Conservation (phyloP, 228 moss, liverwort and hornwort species). For the Sphagnum fallax region DNA sequence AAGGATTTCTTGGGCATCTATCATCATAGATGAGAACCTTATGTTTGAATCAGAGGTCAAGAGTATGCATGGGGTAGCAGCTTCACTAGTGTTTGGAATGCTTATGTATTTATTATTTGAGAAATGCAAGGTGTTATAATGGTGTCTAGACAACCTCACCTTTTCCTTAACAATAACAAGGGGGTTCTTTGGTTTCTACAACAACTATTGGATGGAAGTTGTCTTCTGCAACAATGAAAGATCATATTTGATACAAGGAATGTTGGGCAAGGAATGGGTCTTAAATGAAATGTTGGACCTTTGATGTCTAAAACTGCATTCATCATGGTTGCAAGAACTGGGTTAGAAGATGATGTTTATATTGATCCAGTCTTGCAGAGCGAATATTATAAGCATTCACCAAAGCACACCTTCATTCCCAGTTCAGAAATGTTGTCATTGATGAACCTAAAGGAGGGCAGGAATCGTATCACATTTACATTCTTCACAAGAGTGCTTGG, state of each 20-base stretch:
- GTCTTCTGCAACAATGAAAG: slow-evolving; percentile 21
- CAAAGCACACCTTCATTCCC: slow-evolving; percentile 47
- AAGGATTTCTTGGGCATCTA: slow-evolving; percentile 24
- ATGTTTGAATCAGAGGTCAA: slow-evolving; percentile 35
- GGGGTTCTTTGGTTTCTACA: slow-evolving; percentile 9
- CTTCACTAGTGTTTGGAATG: slow-evolving; percentile 49
- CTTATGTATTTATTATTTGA: slow-evolving; percentile 35
- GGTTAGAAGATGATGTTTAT: slow-evolving; percentile 22
- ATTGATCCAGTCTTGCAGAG: slow-evolving; percentile 28
- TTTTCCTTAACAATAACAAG: slow-evolving; percentile 15
- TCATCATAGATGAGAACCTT: slow-evolving; percentile 30
- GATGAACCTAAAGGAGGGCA: slow-evolving; percentile 50
- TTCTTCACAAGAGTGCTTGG: slow-evolving; percentile 45
- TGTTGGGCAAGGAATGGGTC: slow-evolving; percentile 48
- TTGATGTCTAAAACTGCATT: slow-evolving; percentile 19
- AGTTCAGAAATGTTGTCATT: slow-evolving; percentile 45
- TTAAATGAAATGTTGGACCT: slow-evolving; percentile 14
- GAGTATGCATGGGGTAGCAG: slow-evolving; percentile 50
- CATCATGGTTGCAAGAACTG: slow-evolving; percentile 22
- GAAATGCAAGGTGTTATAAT: slow-evolving; percentile 25
- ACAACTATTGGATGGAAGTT: slow-evolving; percentile 43
- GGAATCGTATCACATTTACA: slow-evolving; percentile 52
- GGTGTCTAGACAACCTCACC: slow-evolving; percentile 26
- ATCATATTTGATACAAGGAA: slow-evolving; percentile 44
- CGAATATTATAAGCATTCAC: slow-evolving; percentile 32